These are phyloP conservation scores for Proliferodiscus dingleyae DNA, from an alignment of 2,329 filamentous ascomycete species.

Conservation along the genomic window DNA sequence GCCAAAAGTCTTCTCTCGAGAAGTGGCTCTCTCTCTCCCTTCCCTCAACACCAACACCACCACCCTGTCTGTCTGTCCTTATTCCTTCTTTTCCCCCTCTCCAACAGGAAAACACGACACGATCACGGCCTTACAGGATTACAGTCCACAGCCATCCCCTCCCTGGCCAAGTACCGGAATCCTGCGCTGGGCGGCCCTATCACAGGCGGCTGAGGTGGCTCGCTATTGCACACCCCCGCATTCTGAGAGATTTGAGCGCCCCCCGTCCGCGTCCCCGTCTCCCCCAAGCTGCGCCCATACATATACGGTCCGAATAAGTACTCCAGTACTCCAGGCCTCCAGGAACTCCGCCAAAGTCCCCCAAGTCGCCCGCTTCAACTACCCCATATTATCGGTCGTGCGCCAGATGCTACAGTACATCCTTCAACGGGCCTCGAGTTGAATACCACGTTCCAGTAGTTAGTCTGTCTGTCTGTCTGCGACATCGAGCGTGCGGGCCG, in stretches of 20 bases:
- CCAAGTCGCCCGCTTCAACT: conserved; percentile 10
- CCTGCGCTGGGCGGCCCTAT: neutral
- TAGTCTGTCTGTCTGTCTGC: too few relatives aligned
- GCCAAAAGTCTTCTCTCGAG: too few relatives aligned
- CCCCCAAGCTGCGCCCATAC: conserved; percentile 9
- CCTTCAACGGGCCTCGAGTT: neutral
- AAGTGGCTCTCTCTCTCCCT: too few relatives aligned
- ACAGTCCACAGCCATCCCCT: neutral
- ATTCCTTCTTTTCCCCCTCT: too few relatives aligned
- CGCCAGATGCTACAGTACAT: neutral
- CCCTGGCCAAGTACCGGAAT: neutral
- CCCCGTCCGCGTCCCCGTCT: conserved; percentile 12
- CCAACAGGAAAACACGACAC: too few relatives aligned
- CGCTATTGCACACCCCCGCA: too few relatives aligned
- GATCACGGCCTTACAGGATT: too few relatives aligned
- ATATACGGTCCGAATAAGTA: conserved; percentile 27
- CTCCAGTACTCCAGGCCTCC: conserved; percentile 12
- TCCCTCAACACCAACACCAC: too few relatives aligned
- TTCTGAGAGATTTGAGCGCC: conserved; percentile 11
- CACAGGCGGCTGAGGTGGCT: neutral
- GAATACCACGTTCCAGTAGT: neutral
- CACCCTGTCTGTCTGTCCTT: too few relatives aligned
- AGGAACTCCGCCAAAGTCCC: conserved; percentile 18
- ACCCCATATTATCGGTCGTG: conserved; percentile 19
- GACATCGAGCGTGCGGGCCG: neutral